These are phyloP conservation scores for Penicillium nucicola DNA, from an alignment of 495 filamentous ascomycete species.

Conservation along the genomic window DNA sequence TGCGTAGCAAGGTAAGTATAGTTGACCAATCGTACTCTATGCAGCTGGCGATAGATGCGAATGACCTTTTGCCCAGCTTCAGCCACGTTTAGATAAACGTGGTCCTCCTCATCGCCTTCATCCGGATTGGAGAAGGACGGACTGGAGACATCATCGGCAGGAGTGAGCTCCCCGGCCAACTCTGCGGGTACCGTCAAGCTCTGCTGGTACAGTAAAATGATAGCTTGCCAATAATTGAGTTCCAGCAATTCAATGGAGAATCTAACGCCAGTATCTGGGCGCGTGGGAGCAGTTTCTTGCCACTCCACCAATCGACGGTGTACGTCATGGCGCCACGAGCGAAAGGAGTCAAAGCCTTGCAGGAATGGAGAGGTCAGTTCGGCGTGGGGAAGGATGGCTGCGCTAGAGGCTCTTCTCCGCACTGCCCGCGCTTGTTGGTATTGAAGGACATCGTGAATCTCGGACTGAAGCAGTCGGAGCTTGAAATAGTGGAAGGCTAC, in stretches of 20 bases:
- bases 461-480: constrained; percentile 86
- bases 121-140: constrained; percentile 55
- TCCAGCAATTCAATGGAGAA: constrained; percentile 87
- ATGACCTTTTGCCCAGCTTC: constrained; percentile 92
- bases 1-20: constrained; percentile 97
- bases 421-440: constrained; percentile 70
- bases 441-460: constrained; percentile 91
- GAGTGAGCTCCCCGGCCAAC: constrained; percentile 74
- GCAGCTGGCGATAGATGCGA: constrained; percentile 84
- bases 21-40: constrained; percentile 84
- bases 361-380: constrained; percentile 83
- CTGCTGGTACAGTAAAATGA: constrained; percentile 94
- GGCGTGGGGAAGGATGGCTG: constrained; percentile 71
- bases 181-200: constrained; percentile 83
- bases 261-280: constrained; percentile 74
- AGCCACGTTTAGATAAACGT: constrained; percentile 88
- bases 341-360: constrained; percentile 76
- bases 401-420: constrained; percentile 45
- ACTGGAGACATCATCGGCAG: constrained; percentile 64
- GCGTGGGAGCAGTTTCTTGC: constrained; percentile 77
- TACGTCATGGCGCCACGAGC: constrained; percentile 84
- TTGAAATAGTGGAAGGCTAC: constrained; percentile 91
- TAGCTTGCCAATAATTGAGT: constrained; percentile 96
- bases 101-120: constrained; percentile 78
- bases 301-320: constrained; percentile 81